A percentile compares a stretch with the other conserved stretches of the same genome.
Conservation (phyloP, 768 basidiomycete genomes). For the Hortiboletus flavorubellus region DNA sequence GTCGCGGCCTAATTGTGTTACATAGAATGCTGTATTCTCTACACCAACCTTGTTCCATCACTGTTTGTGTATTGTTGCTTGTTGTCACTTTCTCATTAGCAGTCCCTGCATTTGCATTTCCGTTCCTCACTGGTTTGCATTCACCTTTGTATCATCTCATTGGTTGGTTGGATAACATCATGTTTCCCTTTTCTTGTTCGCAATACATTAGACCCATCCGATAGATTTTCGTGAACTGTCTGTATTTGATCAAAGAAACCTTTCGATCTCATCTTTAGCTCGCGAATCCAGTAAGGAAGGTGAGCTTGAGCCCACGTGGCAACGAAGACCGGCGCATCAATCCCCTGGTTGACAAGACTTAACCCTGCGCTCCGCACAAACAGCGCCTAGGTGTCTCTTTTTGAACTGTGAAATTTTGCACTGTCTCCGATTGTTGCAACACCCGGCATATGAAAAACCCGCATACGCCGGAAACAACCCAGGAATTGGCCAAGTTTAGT, state of each 20-base stretch:
- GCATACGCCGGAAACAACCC: background rate
- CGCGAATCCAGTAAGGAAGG: background rate
- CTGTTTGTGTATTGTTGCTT: conserved; percentile 9
- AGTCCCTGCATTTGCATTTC: background rate
- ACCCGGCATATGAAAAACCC: background rate
- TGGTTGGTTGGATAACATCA: background rate
- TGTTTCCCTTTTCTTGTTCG: background rate
- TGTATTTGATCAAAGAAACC: background rate
- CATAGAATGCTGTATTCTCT: conserved; percentile 19
- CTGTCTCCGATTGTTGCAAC: background rate
- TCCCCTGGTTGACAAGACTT: background rate
- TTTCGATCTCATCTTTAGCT: conserved; percentile 5
- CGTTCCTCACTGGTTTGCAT: conserved; percentile 2
- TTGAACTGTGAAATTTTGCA: background rate
- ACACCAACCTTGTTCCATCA: conserved; percentile 3
- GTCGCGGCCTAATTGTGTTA: conserved; percentile 14
- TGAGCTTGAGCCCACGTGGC: conserved; percentile 8
- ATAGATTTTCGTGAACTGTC: background rate
- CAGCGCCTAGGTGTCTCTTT: background rate
- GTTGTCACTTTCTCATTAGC: conserved; percentile 2
- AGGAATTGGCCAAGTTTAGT: background rate
- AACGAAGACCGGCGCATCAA: background rate
- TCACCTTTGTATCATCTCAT: conserved; percentile 1
- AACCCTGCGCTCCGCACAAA: background rate
- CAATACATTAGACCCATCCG: conserved; percentile 5